These are phyloP conservation scores for Penicillium malachiteum DNA, from an alignment of 495 filamentous ascomycete species.

Conservation along the genomic window DNA sequence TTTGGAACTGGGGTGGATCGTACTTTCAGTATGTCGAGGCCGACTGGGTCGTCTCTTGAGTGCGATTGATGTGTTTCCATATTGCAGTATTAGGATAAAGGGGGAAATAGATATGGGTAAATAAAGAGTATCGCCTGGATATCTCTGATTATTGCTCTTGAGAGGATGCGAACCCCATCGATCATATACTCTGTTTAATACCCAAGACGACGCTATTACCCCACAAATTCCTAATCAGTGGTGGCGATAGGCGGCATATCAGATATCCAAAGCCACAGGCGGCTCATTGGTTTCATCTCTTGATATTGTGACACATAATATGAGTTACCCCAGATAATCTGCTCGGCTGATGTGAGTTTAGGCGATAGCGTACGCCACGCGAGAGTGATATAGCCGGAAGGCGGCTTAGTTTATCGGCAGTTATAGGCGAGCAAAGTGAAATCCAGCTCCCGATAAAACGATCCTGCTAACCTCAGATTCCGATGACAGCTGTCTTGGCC, in stretches of 20 bases:
- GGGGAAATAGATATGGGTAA: too few relatives aligned
- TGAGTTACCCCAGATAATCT: neutral
- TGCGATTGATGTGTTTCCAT: slow-evolving; percentile 18
- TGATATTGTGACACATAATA: neutral
- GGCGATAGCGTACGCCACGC: slow-evolving; percentile 1
- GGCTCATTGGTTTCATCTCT: too few relatives aligned
- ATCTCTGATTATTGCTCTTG: too few relatives aligned
- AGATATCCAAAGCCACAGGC: too few relatives aligned
- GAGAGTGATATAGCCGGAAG: neutral
- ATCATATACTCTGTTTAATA: too few relatives aligned
- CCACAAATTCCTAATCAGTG: too few relatives aligned
- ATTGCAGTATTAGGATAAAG: neutral
- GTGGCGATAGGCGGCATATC: neutral
- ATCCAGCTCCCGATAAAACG: neutral
- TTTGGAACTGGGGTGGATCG: slow-evolving; percentile 13
- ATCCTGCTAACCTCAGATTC: neutral
- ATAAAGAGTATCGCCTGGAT: too few relatives aligned
- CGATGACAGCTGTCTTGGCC: neutral
- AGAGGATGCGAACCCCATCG: too few relatives aligned
- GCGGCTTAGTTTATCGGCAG: slow-evolving; percentile 14
- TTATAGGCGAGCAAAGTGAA: neutral
- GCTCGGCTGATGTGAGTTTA: neutral
- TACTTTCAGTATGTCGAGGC: slow-evolving; percentile 17
- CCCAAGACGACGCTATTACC: too few relatives aligned
- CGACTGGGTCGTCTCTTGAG: slow-evolving; percentile 1